Evolutionary conservation across 2,329 filamentous ascomycete species (phyloP), one percentile per base, ranked within the genome.

Genomic region (Epicoccum nigrum): DNA sequence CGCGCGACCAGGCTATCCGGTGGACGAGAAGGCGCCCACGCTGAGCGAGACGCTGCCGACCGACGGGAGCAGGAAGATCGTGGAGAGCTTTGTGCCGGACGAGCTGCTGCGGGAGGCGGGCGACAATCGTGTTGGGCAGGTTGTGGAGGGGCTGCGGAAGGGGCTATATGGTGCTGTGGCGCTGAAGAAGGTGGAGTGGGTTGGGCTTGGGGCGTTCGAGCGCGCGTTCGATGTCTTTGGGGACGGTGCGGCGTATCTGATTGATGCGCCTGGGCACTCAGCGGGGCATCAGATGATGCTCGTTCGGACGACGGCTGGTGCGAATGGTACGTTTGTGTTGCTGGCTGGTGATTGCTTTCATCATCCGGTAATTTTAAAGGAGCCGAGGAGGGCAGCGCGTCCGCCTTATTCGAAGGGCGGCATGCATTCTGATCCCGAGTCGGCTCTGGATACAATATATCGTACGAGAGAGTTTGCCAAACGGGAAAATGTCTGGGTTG

Each of bases 221-320:
- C 62, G 73, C 1, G 72, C 70, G 1, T 65, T 81, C 9, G 80
- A 83, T 56, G 59, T 81, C 8, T 79, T 81, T 52, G 68, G 69
- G 0, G 81, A 84, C 53, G 76, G 76, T 0, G 73, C 71, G n/a
- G 62, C 81, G 4, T 80, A 75, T 56, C 63, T 82, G 0, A 66
- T 83, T 19, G 77, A 82, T 56, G 74, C 76, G 0, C 81, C 81
- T 0, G 81, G 81, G 0, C 81, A 83, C 57, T 65, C 82, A 0
- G 71, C 77, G 11, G 81, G 81, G 0, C 81, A 83, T 56, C 66
- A 82, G 12, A 83, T 70, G 66, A 63, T 71, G 64, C 56, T 72
- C 19, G 35, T 70, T 2, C 45, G 68, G 2, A 63, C 63, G 0
- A 67, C 56, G 17, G n/a, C 17, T 2, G 46, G 37, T 8, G 16